These are phyloP conservation scores for Penicillium bialowiezense DNA, from an alignment of 495 filamentous ascomycete species.

Conservation along the genomic window DNA sequence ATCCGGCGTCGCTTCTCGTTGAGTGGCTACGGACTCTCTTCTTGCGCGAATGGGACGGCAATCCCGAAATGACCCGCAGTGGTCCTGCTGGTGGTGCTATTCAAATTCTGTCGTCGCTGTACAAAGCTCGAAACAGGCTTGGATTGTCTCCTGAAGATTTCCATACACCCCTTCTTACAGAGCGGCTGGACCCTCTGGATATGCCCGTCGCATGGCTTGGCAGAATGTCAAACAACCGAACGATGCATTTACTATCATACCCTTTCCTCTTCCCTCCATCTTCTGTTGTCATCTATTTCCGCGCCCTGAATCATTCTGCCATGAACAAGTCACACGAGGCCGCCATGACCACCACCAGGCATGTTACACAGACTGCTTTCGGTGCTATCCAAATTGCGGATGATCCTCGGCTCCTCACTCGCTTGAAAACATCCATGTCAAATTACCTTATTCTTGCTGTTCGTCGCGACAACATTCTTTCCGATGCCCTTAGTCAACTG, in stretches of 20 bases:
- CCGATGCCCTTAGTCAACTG: slow-evolving; percentile 81
- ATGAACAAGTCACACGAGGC: slow-evolving; percentile 78
- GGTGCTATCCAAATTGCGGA: slow-evolving; percentile 37
- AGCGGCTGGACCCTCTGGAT: slow-evolving; percentile 73
- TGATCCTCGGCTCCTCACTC: slow-evolving; percentile 53
- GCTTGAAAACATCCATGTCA: slow-evolving; percentile 60
- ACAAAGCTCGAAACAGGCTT: slow-evolving; percentile 60
- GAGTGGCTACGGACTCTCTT: slow-evolving; percentile 78
- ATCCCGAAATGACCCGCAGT: slow-evolving; percentile 61
- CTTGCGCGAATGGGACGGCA: slow-evolving; percentile 74
- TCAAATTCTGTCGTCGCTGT: slow-evolving; percentile 70
- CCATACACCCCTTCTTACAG: slow-evolving; percentile 69
- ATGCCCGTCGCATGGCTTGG: slow-evolving; percentile 72
- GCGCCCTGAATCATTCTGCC: slow-evolving; percentile 77
- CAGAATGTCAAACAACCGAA: slow-evolving; percentile 51
- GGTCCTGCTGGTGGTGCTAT: slow-evolving; percentile 70
- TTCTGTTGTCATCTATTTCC: slow-evolving; percentile 77
- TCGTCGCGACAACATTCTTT: slow-evolving; percentile 64
- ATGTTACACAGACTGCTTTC: slow-evolving; percentile 58
- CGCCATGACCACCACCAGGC: slow-evolving; percentile 59
- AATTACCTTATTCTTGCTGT: slow-evolving; percentile 78
- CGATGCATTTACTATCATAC: slow-evolving; percentile 73
- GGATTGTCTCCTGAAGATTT: slow-evolving; percentile 67
- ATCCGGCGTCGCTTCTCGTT: slow-evolving; percentile 54
- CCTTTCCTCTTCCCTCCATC: slow-evolving; percentile 76